Conservation (phyloP, 2,329 filamentous ascomycete genomes). For the Aspergillus latus region DNA sequence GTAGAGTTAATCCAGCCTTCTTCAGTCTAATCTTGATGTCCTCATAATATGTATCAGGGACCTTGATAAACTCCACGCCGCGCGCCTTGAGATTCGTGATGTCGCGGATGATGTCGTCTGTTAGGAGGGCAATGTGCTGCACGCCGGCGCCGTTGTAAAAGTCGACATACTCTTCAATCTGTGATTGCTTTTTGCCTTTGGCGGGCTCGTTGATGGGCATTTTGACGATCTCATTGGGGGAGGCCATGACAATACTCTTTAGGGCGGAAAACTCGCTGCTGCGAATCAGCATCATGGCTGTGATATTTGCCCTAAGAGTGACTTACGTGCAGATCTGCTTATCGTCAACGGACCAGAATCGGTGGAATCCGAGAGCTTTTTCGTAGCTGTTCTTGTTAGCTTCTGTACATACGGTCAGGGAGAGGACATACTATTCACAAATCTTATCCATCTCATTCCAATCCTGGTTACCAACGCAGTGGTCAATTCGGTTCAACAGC, state of each 20-base stretch:
- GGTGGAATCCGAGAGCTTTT: constrained; percentile 84
- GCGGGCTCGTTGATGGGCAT: constrained; percentile 99
- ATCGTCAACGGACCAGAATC: constrained; percentile 97
- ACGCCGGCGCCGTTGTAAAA: constrained; percentile 90
- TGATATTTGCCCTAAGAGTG: too few species aligned
- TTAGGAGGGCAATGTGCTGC: constrained; percentile 89
- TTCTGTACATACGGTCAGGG: background rate
- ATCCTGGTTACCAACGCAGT: constrained; percentile 96
- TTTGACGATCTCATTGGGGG: constrained; percentile 81
- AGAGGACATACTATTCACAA: constrained; percentile 54
- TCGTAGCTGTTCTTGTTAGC: constrained; percentile 66
- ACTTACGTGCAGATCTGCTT: constrained; percentile 73
- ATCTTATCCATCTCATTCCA: constrained; percentile 80
- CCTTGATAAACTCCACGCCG: constrained; percentile 88
- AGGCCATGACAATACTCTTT: constrained; percentile 86
- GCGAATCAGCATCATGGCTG: background rate
- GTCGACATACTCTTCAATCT: constrained; percentile 90
- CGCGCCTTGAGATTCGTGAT: constrained; percentile 79
- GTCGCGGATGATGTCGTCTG: constrained; percentile 72
- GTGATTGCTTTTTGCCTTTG: constrained; percentile 81
- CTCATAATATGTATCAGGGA: constrained; percentile 83
- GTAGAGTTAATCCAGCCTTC: constrained; percentile 59
- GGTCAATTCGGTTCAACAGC: constrained; percentile 75
- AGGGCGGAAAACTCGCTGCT: constrained; percentile 76
- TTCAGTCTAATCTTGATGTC: constrained; percentile 72